Evolutionary conservation across 139 green algal species (phyloP), one percentile per base, ranked within the genome.

Genomic region (Nannochloris sp.): DNA sequence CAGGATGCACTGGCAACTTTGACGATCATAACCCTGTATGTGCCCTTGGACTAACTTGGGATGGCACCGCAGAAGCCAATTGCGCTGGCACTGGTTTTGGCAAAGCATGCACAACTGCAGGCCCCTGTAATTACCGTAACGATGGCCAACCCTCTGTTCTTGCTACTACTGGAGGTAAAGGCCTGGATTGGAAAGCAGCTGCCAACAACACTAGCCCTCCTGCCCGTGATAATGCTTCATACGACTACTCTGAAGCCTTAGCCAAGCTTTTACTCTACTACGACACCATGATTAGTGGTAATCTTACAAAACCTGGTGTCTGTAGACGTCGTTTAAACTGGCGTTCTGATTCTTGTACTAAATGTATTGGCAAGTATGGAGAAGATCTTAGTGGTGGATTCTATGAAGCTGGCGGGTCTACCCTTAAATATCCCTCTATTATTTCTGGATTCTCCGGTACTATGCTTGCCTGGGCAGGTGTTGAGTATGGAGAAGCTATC

Each of bases 351-450:
- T 71, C 57, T 39, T 5, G 32, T 5, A 4, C 19, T 4, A 9
- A 4, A 13, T 64, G 57, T 25, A 53, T 7, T 29, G 65, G 65
- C 55, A 70, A 70, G 27, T 72, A 70, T 19, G 71, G 71, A 6
- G 71, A 78, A 51, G 58, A 78, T 57, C 56, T 78, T 35, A 60
- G n/a, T 7, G 51, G 60, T 23, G 71, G 71, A 6, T 78, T 55
- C 60, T 76, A 60, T 23, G 71, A 78, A 67, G 53, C 57, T 0
- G 71, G 71, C 23, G 71, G 71, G 30, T 61, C 37, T 27, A 19
- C 25, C 6, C 37, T 78, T 25, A 77, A 78, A 53, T 24, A 76
- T 53, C 38, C 47, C 12, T 36, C 53, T 23, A 42, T 71, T 29
- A 61, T 63, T 54, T 51, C 57, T 53, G 63, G 9, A 31, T 14